Percentiles rank a stretch among this genome's conserved stretches.
These are phyloP conservation scores for Athelia sp. DNA, from an alignment of 1,284 basidiomycete genomes.

Conservation along the genomic window DNA sequence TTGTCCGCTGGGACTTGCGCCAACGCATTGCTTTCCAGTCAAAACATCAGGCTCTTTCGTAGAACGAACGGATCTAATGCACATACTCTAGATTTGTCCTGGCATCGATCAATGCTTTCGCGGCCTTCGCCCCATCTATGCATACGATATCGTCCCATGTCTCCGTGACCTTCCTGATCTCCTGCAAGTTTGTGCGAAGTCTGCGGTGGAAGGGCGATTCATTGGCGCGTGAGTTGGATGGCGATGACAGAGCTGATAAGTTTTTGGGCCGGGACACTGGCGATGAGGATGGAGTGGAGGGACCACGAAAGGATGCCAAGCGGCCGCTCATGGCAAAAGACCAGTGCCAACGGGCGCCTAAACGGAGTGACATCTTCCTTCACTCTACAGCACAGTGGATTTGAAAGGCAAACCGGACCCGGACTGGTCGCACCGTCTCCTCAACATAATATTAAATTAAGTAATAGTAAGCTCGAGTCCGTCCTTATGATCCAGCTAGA, in stretches of 20 bases:
- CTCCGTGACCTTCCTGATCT: conserved; percentile 51
- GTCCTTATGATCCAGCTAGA: too few species aligned
- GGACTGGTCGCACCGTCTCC: too few species aligned
- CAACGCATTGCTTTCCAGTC: conserved; percentile 53
- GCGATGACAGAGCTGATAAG: conserved; percentile 5
- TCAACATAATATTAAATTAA: too few species aligned
- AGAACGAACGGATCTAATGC: background rate
- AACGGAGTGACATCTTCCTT: too few species aligned
- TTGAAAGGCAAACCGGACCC: too few species aligned
- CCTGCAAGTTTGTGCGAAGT: conserved; percentile 55
- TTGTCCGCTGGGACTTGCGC: conserved; percentile 42
- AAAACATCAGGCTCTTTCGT: conserved; percentile 2
- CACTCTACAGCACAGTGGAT: too few species aligned
- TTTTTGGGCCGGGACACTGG: conserved; percentile 45
- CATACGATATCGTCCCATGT: conserved; percentile 77
- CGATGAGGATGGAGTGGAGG: conserved; percentile 65
- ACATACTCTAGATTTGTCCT: conserved; percentile 76
- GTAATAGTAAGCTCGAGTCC: too few species aligned
- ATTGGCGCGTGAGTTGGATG: conserved; percentile 38
- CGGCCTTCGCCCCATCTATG: conserved; percentile 67
- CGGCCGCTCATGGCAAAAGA: conserved; percentile 22
- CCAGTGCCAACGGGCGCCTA: too few species aligned
- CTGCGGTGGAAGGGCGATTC: conserved; percentile 75
- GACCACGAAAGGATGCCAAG: conserved; percentile 70
- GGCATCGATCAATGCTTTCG: conserved; percentile 58